These are phyloP conservation scores for Scutellaria minor DNA, from an alignment of 257 asterid species.

Conservation along the genomic window DNA sequence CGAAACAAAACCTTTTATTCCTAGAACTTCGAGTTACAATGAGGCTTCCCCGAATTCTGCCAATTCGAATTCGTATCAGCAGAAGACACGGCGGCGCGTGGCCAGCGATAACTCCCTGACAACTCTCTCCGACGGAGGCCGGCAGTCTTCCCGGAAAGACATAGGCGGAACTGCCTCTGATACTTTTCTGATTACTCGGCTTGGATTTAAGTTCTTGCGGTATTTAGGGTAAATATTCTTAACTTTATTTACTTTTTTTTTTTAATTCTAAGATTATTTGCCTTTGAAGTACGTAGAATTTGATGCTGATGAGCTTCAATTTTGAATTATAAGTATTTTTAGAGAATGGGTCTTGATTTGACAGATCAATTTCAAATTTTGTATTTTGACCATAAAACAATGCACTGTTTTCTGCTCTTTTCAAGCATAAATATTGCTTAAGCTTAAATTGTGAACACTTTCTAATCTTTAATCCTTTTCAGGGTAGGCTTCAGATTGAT, in stretches of 20 bases:
- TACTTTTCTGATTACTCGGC: constrained; percentile 60
- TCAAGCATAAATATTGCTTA: not conserved
- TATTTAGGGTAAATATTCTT: constrained; percentile 70
- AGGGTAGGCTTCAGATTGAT: constrained; percentile 97
- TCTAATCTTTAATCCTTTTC: constrained; percentile 55
- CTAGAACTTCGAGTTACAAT: constrained; percentile 61
- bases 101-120: constrained; percentile 61
- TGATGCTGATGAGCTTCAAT: not conserved
- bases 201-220: constrained; percentile 57
- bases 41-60: constrained; percentile 23
- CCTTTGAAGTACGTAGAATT: not conserved
- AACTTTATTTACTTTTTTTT: not conserved
- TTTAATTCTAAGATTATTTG: too few relatives aligned
- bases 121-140: constrained; percentile 37
- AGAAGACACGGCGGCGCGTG: constrained; percentile 69
- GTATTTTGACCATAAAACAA: not conserved
- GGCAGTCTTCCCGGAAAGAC: constrained; percentile 46
- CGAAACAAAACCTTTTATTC: constrained; percentile 65
- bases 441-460: constrained; percentile 18
- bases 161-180: constrained; percentile 63
- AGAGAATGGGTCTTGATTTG: not conserved
- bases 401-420: not conserved
- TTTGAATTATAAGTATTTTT: not conserved
- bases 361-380: not conserved
- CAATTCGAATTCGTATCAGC: constrained; percentile 40